Base-by-base conservation (phyloP, 169 alveolate genomes). In the Plasmodium gallinaceum region DNA sequence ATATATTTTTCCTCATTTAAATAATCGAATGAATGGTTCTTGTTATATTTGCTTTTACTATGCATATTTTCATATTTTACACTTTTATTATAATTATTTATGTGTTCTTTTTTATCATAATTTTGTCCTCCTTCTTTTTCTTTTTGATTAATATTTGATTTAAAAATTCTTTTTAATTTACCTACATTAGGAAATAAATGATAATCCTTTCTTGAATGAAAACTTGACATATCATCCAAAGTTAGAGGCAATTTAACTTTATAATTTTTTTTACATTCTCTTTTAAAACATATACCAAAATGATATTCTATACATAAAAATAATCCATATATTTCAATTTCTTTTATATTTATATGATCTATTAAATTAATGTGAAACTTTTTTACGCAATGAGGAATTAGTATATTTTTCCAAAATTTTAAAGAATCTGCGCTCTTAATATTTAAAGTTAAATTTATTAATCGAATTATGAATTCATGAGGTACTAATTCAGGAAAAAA, bases 401-500 rank as follows among this genome's bases (percentile, higher is more conserved):
- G 26, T 62, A 83, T 54, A 46, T 66, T 60, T 60, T 83, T 45
- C 91, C 91, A 83, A 62, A 83, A 83, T 48, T 68, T 70, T 72
- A 83, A 7, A 18, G 86, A 68, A 39, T 57, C 74, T 6, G 22
- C 52, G 1, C 62, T 57, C 24, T 32, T 52, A 42, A 83, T 14
- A 83, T 83, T 69, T 83, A 83, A 73, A 61, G 91, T 83, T 69
- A 83, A 42, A 72, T 83, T 83, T 83, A 45, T 60, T 48, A 83
- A 58, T 14, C 85, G 54, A 42, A 83, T 83, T 83, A 83, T 16
- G 8, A 83, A 18, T 69, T 83, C 58, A 69, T 83, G 91, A 16
- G 91, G 91, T n/a, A 58, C 54, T 45, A 69, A 42, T 60, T 83
- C 91, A 7, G 91, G 91, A 45, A 68, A 68, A 57, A 68, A 68